These are phyloP conservation scores for Candida tammaniensis DNA, from an alignment of 805 yeast genomes.

Conservation along the genomic window DNA sequence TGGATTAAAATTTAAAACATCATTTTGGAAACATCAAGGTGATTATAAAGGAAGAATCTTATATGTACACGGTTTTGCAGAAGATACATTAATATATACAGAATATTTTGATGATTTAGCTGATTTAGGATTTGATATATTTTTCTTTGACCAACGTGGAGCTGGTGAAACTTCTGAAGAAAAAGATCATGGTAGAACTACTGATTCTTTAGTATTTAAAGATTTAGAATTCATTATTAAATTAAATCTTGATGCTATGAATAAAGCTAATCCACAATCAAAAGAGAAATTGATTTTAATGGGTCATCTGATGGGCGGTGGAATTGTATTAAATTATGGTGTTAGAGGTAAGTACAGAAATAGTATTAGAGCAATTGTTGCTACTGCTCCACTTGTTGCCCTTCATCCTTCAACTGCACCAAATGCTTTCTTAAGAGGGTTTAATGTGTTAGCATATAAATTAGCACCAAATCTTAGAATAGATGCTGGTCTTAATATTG, in stretches of 20 bases:
- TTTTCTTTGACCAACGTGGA: conserved; percentile 74
- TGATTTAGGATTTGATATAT: conserved; percentile 57
- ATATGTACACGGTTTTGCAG: conserved; percentile 72
- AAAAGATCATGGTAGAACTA: conserved; percentile 50
- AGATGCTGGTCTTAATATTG: conserved; percentile 53
- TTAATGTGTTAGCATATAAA: conserved; percentile 38
- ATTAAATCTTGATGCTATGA: conserved; percentile 28
- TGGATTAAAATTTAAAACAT: conserved; percentile 40
- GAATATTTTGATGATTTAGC: conserved; percentile 54
- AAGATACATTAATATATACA: conserved; percentile 47
- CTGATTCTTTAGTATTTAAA: conserved; percentile 53
- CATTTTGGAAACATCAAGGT: conserved; percentile 39
- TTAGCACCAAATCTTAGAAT: conserved; percentile 49
- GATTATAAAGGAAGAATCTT: conserved; percentile 52
- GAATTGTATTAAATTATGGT: conserved; percentile 61
- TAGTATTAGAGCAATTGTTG: conserved; percentile 45
- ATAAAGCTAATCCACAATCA: conserved; percentile 21
- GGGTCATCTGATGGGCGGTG: conserved; percentile 87
- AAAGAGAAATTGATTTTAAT: conserved; percentile 46
- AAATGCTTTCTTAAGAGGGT: conserved; percentile 35
- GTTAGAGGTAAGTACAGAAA: conserved; percentile 50
- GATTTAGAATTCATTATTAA: conserved; percentile 61
- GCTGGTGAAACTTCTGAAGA: conserved; percentile 65
- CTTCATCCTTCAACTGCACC: conserved; percentile 62
- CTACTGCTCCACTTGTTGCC: conserved; percentile 58